Percentiles rank a stretch among this genome's conserved stretches.
Conservation (phyloP, 768 basidiomycete species). For the Pleurotus pulmonarius region DNA sequence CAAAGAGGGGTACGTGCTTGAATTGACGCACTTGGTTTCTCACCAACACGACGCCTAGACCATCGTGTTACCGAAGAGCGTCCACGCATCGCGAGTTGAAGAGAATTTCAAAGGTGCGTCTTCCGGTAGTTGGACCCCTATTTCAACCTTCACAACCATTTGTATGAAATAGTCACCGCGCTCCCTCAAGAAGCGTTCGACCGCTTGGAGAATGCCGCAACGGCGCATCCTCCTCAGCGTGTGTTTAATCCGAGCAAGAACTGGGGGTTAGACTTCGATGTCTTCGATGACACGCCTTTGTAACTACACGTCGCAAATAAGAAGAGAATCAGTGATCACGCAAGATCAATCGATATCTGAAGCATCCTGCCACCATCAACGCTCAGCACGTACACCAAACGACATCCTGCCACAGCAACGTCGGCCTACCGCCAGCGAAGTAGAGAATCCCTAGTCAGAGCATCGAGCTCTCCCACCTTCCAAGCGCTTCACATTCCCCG, state of each 20-base stretch:
- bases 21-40: background rate
- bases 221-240: slow-evolving; percentile 51
- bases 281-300: slow-evolving; percentile 38
- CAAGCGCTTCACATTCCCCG: too few species aligned
- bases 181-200: slow-evolving; percentile 40
- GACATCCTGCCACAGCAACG: too few species aligned
- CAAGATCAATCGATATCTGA: too few species aligned
- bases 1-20: slow-evolving; percentile 64
- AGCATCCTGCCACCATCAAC: too few species aligned
- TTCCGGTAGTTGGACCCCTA: background rate
- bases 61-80: slow-evolving; percentile 74
- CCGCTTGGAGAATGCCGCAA: slow-evolving; percentile 46
- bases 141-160: slow-evolving; percentile 21
- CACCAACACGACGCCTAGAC: slow-evolving; percentile 35
- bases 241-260: slow-evolving; percentile 54
- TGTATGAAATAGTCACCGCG: slow-evolving; percentile 21
- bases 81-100: slow-evolving; percentile 60
- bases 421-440: too few species aligned
- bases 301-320: too few species aligned
- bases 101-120: slow-evolving; percentile 64
- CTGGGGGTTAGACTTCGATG: slow-evolving; percentile 60
- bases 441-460: too few species aligned
- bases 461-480: too few species aligned
- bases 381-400: too few species aligned
- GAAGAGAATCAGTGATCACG: too few species aligned